Percentiles rank a stretch among this genome's conserved stretches.
Conservation (phyloP, 768 basidiomycete genomes). For the Termitomyces bulborhizus region DNA sequence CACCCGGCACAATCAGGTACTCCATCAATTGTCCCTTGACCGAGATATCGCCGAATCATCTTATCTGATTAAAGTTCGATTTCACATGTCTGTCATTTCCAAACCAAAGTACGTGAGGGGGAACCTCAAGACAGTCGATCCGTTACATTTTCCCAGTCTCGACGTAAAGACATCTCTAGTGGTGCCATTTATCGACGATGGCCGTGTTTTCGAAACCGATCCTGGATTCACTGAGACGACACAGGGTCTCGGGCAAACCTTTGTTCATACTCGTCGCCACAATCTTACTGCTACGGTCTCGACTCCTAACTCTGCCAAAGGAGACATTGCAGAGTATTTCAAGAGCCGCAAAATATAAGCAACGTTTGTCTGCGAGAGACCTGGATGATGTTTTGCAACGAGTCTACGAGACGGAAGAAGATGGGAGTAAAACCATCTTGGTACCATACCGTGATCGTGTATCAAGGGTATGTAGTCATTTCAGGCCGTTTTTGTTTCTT, state of each 20-base stretch:
- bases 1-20: too few relatives aligned
- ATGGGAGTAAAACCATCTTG: conserved; percentile 58
- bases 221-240: conserved; percentile 6
- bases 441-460: conserved; percentile 61
- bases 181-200: conserved; percentile 3
- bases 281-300: conserved; percentile 46
- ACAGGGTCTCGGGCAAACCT: conserved; percentile 16
- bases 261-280: conserved; percentile 37
- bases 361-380: conserved; percentile 31
- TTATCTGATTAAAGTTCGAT: background rate
- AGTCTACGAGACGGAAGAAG: conserved; percentile 53
- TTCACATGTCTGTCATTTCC: conserved; percentile 1
- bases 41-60: background rate
- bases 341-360: conserved; percentile 16
- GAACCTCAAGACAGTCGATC: background rate
- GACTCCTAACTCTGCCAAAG: conserved; percentile 29
- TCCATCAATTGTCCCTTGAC: background rate
- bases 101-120: background rate
- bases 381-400: conserved; percentile 47
- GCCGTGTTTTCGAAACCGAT: conserved; percentile 14
- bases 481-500: background rate
- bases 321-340: conserved; percentile 23
- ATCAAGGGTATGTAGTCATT: conserved; percentile 42
- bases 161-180: background rate
- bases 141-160: background rate